Evolutionary conservation across 2,329 filamentous ascomycete species (phyloP).

Genomic region (Claviceps paspali): DNA sequence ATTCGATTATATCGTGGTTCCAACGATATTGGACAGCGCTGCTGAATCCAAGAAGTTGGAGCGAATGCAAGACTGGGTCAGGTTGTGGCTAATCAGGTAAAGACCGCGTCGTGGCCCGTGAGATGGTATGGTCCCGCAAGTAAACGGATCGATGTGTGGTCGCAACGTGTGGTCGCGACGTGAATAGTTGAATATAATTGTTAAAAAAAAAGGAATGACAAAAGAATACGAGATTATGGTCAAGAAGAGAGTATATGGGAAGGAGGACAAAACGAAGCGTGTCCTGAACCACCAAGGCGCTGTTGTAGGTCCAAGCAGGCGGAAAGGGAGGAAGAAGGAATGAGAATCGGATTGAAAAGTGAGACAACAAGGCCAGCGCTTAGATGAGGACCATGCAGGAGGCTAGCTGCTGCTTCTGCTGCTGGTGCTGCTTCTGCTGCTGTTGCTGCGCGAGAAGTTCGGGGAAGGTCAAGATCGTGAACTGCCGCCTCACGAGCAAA

Average conservation of each 20-base stretch:
- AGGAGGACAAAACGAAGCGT: constrained; percentile 4
- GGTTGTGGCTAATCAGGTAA: constrained; percentile 8
- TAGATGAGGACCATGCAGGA: constrained; percentile 8
- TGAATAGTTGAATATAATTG: constrained; percentile 1
- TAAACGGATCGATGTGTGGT: neutral
- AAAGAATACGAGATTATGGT: constrained; percentile 5
- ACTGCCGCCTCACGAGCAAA: constrained; percentile 4
- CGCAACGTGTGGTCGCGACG: neutral
- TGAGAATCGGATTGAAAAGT: constrained; percentile 8
- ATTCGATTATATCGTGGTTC: constrained; percentile 1
- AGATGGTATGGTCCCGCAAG: constrained; percentile 5
- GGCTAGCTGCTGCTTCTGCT: constrained; percentile 7
- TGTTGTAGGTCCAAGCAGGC: constrained; percentile 7
- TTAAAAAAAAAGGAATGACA: neutral
- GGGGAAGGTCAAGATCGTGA: constrained; percentile 1
- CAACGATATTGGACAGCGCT: constrained; percentile 29
- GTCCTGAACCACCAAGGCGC: constrained; percentile 6
- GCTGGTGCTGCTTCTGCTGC: too few relatives aligned
- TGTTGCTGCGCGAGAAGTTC: constrained; percentile 1
- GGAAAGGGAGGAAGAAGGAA: constrained; percentile 12
- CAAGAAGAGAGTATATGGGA: constrained; percentile 6
- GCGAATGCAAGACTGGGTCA: constrained; percentile 8
- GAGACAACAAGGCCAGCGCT: constrained; percentile 10
- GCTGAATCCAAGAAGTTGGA: constrained; percentile 30
- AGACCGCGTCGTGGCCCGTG: constrained; percentile 4